Percentiles rank a stretch among this genome's conserved stretches.
Conservation (phyloP, 139 green algal species). For the Tetradesmus lagerheimii region DNA sequence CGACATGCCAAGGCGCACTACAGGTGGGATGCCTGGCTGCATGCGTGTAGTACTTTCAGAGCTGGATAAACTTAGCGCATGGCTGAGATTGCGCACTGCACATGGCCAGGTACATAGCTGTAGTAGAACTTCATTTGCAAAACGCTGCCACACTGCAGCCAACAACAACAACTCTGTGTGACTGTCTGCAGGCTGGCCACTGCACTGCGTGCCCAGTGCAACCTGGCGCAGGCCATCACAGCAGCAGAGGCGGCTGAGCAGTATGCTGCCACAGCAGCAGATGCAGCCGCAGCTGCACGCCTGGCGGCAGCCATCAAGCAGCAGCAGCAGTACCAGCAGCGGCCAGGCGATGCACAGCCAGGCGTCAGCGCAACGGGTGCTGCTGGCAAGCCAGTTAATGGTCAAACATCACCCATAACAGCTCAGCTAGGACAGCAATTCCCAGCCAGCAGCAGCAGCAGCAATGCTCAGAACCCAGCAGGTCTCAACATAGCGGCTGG, state of each 20-base stretch:
- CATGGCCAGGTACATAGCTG: too few relatives aligned
- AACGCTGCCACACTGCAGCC: too few relatives aligned
- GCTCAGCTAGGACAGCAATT: background rate
- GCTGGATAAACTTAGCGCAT: too few relatives aligned
- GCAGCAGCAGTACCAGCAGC: background rate
- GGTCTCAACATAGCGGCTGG: background rate
- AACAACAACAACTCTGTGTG: background rate
- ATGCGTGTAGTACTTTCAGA: too few relatives aligned
- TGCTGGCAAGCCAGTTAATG: background rate
- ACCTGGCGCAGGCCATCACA: background rate
- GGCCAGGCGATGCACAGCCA: background rate
- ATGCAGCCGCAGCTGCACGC: background rate
- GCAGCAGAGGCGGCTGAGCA: slow-evolving; percentile 21
- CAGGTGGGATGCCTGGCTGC: background rate
- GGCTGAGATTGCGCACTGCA: too few relatives aligned
- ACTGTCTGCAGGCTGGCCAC: slow-evolving; percentile 9
- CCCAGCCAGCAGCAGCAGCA: background rate
- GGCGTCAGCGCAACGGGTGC: background rate
- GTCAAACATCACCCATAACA: background rate
- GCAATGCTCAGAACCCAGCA: background rate
- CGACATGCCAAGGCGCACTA: slow-evolving; percentile 16
- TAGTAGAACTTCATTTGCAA: too few relatives aligned
- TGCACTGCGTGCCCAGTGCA: slow-evolving; percentile 12
- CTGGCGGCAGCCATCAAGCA: slow-evolving; percentile 22
- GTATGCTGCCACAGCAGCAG: background rate